Evolutionary conservation across 164 flowering plant genomes (phyloP), one percentile per base, ranked within the genome.

Genomic region (Annona squamosa): DNA sequence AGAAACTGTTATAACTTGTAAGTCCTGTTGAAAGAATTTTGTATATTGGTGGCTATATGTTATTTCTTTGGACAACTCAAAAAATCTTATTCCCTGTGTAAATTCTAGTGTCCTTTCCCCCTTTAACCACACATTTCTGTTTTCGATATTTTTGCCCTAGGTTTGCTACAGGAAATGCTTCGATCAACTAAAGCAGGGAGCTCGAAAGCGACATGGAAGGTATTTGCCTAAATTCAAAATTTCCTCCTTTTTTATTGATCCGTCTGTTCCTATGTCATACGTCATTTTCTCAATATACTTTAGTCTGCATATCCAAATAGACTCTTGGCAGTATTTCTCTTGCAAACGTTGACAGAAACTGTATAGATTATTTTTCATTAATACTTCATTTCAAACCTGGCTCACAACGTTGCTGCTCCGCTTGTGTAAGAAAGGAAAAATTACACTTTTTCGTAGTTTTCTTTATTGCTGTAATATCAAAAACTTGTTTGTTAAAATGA

Each of bases 191-290:
- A 84, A 86, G 83, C 84, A 65, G 89, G 88, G 75, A 90, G 88
- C 75, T 74, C 81, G 48, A 91, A 88, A 81, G 87, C 94, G 69
- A 87, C 89, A 37, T 95, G 99, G 99, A 95, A 93, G 98, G 99
- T 95, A 86, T 62, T 73, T n/a, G 63, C 62, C 71, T 26, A 37
- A 9, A 13, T 52, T 42, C 3, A 7, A 9, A 4, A 4, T 7
- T 63, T 63, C 5, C 41, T 63, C 6, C 26, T 4, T 42, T 5
- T 65, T 42, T 65, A 41, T 65, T 65, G 67, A 37, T 44, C 7
- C 9, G 5, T 65, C 17, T 62, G 17, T n/a, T 63, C 18, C 19
- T 3, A 17, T 63, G 65, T 63, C 1, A 13, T 63, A 5, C 4
- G 19, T 63, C 26, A 7, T 63, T 37, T 63, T n/a, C n/a, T 19